Evolutionary conservation across 176 grass and related monocot species (phyloP).

Genomic region (Neostapfia colusana): DNA sequence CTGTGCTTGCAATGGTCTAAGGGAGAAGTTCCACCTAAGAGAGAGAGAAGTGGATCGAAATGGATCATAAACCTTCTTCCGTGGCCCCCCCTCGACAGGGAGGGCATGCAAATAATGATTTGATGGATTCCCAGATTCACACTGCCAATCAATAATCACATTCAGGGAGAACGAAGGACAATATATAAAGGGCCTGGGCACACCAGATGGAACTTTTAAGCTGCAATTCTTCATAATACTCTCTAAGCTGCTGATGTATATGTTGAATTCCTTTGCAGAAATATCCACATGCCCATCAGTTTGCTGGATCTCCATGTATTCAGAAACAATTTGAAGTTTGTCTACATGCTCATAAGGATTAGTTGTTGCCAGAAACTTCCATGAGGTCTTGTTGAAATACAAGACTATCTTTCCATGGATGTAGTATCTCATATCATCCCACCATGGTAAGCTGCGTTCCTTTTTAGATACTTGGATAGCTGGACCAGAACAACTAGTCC

Average conservation of each 20-base stretch:
- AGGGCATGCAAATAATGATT: constrained; percentile 99
- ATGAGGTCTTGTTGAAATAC: constrained; percentile 79
- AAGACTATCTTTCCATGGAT: constrained; percentile 89
- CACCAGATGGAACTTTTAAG: constrained; percentile 66
- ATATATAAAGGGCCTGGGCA: constrained; percentile 75
- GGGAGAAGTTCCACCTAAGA: constrained; percentile 96
- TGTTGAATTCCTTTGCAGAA: constrained; percentile 89
- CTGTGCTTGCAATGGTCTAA: constrained; percentile 58
- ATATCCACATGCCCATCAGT: constrained; percentile 89
- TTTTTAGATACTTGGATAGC: constrained; percentile 66
- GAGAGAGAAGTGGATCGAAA: constrained; percentile 98
- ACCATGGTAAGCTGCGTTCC: constrained; percentile 97
- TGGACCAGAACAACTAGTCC: constrained; percentile 27
- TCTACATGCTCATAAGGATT: constrained; percentile 95
- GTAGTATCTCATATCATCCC: constrained; percentile 98
- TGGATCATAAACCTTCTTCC: constrained; percentile 88
- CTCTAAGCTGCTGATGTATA: constrained; percentile 88
- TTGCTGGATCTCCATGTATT: constrained; percentile 96
- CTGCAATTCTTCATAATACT: constrained; percentile 93
- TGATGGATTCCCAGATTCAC: constrained; percentile 82
- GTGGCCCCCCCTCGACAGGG: constrained; percentile 74
- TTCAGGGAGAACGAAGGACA: constrained; percentile 85
- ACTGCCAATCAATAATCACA: constrained; percentile 96
- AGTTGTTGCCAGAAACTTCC: constrained; percentile 87
- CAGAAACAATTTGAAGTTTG: constrained; percentile 89